A percentile compares a stretch with the other conserved stretches of the same genome.
phyloP scores from a whole-genome alignment of 495 filamentous ascomycete genomes.

The Articulospora tetracladia region DNA sequence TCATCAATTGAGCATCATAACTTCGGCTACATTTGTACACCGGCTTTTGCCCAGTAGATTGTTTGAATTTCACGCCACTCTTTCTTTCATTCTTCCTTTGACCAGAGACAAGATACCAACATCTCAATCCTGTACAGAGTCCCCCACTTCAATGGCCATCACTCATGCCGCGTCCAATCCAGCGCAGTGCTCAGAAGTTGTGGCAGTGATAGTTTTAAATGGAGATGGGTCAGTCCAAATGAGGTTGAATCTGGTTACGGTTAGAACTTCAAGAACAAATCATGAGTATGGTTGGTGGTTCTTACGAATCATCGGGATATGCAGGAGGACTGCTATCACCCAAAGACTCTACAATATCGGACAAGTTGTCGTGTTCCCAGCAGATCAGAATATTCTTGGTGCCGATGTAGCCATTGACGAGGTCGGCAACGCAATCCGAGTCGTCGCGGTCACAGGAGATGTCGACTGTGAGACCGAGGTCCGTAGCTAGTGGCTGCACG shows the following conservation, averaged over 20 bases:
- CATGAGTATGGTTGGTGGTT: neutral
- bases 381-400: slow-evolving; percentile 53
- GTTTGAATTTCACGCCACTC: too few relatives aligned
- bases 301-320: slow-evolving; percentile 22
- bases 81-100: neutral
- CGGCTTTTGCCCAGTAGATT: too few relatives aligned
- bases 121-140: too few relatives aligned
- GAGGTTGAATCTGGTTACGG: slow-evolving; percentile 36
- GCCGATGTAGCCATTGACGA: slow-evolving; percentile 37
- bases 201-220: slow-evolving; percentile 34
- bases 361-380: slow-evolving; percentile 51
- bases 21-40: too few relatives aligned
- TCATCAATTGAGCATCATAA: too few relatives aligned
- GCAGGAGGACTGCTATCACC: slow-evolving; percentile 20
- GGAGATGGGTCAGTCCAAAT: slow-evolving; percentile 45
- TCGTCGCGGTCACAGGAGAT: slow-evolving; percentile 46
- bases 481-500: slow-evolving; percentile 45
- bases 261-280: neutral
- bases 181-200: slow-evolving; percentile 39
- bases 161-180: slow-evolving; percentile 41
- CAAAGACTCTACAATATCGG: slow-evolving; percentile 42
- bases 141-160: too few relatives aligned
- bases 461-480: slow-evolving; percentile 51
- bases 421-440: slow-evolving; percentile 38
- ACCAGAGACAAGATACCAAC: too few relatives aligned